Evolutionary conservation across 1,284 basidiomycete species (phyloP).

Genomic region (Rhodotorula sp.): DNA sequence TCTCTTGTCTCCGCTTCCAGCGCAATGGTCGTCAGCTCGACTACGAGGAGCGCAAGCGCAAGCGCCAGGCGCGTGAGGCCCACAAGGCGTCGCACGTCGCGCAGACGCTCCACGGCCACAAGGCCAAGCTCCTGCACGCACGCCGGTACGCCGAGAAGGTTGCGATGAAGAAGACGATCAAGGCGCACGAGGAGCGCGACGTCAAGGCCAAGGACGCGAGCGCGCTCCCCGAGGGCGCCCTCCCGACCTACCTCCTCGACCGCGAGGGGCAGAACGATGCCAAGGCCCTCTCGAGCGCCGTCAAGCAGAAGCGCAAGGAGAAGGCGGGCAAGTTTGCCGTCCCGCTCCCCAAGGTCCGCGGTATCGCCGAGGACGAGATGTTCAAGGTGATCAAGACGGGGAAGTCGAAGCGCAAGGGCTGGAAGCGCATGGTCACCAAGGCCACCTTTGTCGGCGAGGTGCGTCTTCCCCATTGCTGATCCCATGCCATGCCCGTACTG

Average conservation of each 20-base stretch:
- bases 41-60: conserved; percentile 64
- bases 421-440: conserved; percentile 99
- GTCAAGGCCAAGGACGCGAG: conserved; percentile 88
- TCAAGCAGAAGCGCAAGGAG: conserved; percentile 99
- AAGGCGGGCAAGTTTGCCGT: conserved; percentile 98
- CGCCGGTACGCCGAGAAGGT: conserved; percentile 97
- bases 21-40: conserved; percentile 53
- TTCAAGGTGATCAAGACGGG: conserved; percentile 99
- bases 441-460: conserved; percentile 87
- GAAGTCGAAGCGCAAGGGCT: conserved; percentile 93
- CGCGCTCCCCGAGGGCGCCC: conserved; percentile 78
- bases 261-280: conserved; percentile 96
- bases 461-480: not conserved
- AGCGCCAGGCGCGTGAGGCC: conserved; percentile 85
- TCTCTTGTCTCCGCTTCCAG: conserved; percentile 55
- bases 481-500: not conserved
- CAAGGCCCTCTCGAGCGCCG: conserved; percentile 92
- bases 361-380: conserved; percentile 99
- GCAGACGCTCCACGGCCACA: conserved; percentile 93
- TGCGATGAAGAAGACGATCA: conserved; percentile 98
- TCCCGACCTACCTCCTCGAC: conserved; percentile 94
- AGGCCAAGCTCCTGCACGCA: conserved; percentile 95
- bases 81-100: conserved; percentile 85
- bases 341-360: conserved; percentile 92
- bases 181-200: conserved; percentile 97